A percentile compares a stretch with the other conserved stretches of the same genome.
These are phyloP conservation scores for Nothopassalora personata DNA, from an alignment of 2,329 filamentous ascomycete genomes.

Conservation along the genomic window DNA sequence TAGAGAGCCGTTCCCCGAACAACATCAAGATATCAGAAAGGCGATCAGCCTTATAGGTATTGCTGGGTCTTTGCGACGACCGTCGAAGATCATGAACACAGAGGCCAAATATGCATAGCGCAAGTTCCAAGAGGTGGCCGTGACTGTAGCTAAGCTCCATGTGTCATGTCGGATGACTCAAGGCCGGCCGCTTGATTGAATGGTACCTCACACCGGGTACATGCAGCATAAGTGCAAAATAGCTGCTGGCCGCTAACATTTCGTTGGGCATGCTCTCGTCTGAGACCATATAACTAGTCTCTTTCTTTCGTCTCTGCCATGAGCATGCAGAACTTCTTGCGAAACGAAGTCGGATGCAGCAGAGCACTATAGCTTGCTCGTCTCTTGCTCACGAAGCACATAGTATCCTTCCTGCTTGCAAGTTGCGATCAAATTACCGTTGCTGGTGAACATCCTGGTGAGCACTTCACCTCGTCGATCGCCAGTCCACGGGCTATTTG, in stretches of 20 bases:
- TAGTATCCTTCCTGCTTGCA: constrained; percentile 63
- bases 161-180: not conserved
- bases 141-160: not conserved
- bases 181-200: not conserved
- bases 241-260: not conserved
- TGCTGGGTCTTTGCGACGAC: no score
- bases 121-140: not conserved
- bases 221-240: not conserved
- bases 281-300: not conserved
- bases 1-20: no score
- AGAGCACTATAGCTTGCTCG: constrained; percentile 2
- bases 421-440: constrained; percentile 67
- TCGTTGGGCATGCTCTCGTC: not conserved
- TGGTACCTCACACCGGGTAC: not conserved
- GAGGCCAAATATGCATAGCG: not conserved
- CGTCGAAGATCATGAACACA: not conserved
- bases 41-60: no score
- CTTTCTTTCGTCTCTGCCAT: no score
- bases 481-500: constrained; percentile 69
- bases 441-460: constrained; percentile 62
- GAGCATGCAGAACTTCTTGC: no score
- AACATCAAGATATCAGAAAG: no score
- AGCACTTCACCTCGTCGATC: constrained; percentile 66
- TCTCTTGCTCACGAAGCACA: constrained; percentile 10
- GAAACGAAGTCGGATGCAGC: no score